Conservation (phyloP, 495 filamentous ascomycete species). For the Terfezia boudieri region DNA sequence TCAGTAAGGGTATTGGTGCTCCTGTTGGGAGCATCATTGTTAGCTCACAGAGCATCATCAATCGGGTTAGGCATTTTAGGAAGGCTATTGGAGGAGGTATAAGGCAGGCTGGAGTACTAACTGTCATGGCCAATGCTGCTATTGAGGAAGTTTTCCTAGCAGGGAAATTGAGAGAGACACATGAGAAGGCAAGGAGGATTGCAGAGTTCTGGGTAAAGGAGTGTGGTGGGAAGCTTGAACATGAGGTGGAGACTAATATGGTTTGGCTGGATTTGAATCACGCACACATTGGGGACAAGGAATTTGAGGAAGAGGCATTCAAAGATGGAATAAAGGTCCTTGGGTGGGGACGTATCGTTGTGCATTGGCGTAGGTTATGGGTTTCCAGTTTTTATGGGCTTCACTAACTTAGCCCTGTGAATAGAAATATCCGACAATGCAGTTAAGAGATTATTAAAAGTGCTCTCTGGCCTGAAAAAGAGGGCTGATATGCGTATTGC, state of each 20-base stretch:
- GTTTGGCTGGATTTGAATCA: constrained; percentile 64
- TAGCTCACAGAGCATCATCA: constrained; percentile 40
- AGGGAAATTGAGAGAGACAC: constrained; percentile 38
- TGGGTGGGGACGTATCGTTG: constrained; percentile 31
- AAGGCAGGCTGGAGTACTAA: constrained; percentile 43
- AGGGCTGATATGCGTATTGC: not conserved
- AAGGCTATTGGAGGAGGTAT: constrained; percentile 72
- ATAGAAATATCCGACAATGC: not conserved
- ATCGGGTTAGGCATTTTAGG: constrained; percentile 47
- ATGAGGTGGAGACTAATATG: constrained; percentile 76
- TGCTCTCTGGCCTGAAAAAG: not conserved
- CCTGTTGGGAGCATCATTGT: constrained; percentile 67
- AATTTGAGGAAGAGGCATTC: constrained; percentile 28
- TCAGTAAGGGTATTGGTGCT: constrained; percentile 75
- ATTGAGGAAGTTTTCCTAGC: constrained; percentile 51
- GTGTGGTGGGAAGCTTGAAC: constrained; percentile 34
- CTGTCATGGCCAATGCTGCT: constrained; percentile 34
- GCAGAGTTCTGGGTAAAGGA: constrained; percentile 35
- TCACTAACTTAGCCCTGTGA: not conserved
- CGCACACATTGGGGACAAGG: constrained; percentile 22
- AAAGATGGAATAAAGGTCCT: constrained; percentile 31
- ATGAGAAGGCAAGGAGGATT: constrained; percentile 42
- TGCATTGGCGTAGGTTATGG: constrained; percentile 31
- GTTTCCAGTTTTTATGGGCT: not conserved
- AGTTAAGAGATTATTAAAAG: not conserved